These are phyloP conservation scores for Phalaenopsis aphrodite DNA, from an alignment of 106 monocot species.

Conservation along the genomic window DNA sequence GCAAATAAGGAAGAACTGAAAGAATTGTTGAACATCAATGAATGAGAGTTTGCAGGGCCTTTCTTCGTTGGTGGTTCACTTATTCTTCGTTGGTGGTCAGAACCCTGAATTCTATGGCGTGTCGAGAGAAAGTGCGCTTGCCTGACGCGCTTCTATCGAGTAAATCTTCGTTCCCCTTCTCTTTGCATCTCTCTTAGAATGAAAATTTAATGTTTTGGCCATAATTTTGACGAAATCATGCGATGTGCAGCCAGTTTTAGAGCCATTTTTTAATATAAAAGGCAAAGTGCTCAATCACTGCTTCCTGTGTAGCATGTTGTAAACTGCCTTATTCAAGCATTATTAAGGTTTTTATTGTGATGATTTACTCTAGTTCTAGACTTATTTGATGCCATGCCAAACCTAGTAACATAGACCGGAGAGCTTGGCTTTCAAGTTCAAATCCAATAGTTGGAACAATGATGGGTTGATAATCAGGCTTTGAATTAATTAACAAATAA, in stretches of 20 bases:
- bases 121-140: constrained; percentile 7
- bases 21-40: background rate
- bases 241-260: background rate
- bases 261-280: background rate
- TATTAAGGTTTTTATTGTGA: background rate
- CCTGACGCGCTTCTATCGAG: background rate
- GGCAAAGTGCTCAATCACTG: background rate
- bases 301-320: background rate
- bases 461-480: no score
- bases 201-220: background rate
- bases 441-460: no score
- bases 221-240: background rate
- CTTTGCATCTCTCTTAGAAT: background rate
- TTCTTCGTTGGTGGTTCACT: constrained; percentile 19
- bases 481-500: no score
- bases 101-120: constrained; percentile 11
- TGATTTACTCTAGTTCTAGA: no score
- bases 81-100: constrained; percentile 6
- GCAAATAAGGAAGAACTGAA: background rate
- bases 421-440: no score
- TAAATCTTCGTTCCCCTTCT: background rate
- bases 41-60: constrained; percentile 8
- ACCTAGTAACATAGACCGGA: no score
- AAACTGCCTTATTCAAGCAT: background rate
- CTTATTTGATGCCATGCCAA: no score